Percentiles rank a stretch among this genome's conserved stretches.
These are phyloP conservation scores for Chalciporus sphaerocephalus DNA, from an alignment of 768 basidiomycete species.

Conservation along the genomic window DNA sequence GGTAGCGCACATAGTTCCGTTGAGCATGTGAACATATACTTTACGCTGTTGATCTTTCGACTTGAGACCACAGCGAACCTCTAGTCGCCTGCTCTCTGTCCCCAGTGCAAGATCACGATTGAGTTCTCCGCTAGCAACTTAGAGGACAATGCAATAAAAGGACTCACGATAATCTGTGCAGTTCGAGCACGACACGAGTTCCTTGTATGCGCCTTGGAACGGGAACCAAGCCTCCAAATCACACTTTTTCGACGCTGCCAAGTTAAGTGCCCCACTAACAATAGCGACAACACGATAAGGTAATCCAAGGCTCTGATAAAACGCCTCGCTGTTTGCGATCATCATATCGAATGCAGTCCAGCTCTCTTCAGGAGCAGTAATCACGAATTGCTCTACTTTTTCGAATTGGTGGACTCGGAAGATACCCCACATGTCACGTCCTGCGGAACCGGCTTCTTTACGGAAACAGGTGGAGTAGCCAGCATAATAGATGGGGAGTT, in stretches of 20 bases:
- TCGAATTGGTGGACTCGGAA: constrained; percentile 99
- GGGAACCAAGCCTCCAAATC: constrained; percentile 99
- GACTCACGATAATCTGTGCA: constrained; percentile 97
- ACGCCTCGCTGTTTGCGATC: constrained; percentile 85
- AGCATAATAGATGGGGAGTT: constrained; percentile 88
- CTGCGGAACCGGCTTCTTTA: constrained; percentile 96
- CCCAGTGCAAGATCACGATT: neutral
- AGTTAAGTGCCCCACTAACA: constrained; percentile 93
- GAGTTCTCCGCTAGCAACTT: neutral
- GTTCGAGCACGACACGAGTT: constrained; percentile 95
- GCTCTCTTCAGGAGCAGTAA: constrained; percentile 92
- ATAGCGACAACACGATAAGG: constrained; percentile 92
- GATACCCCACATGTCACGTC: constrained; percentile 99
- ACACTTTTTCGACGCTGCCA: constrained; percentile 95
- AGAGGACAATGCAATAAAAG: neutral
- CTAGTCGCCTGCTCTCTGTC: constrained; percentile 86
- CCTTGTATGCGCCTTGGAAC: constrained; percentile 94
- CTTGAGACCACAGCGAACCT: constrained; percentile 91
- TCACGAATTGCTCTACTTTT: constrained; percentile 95
- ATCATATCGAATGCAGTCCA: constrained; percentile 93
- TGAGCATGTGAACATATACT: constrained; percentile 98
- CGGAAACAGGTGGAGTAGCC: constrained; percentile 96
- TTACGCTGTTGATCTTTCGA: constrained; percentile 86
- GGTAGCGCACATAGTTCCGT: constrained; percentile 95
- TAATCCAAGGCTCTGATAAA: constrained; percentile 92